phyloP scores from a whole-genome alignment of 306 rosid species.

The Cicer arietinum region DNA sequence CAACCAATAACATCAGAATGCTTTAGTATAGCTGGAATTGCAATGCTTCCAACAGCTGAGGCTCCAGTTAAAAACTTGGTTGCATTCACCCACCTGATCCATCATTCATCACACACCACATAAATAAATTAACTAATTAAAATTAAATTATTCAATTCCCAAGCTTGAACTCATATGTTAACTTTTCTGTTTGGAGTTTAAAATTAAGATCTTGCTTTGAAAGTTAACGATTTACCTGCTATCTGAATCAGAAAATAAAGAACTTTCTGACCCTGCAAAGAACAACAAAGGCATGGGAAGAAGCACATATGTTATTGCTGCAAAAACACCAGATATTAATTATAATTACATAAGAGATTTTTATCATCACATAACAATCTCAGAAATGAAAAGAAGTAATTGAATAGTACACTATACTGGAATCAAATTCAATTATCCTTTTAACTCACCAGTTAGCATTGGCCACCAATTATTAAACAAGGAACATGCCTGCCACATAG shows the following conservation, averaged over 20 bases:
- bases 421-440: constrained; percentile 20
- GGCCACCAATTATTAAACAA: constrained; percentile 98
- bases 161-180: no score
- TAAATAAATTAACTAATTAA: no score
- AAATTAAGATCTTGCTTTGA: neutral
- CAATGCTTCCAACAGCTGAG: constrained; percentile 80
- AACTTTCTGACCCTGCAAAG: constrained; percentile 69
- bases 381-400: neutral
- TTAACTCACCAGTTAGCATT: constrained; percentile 76
- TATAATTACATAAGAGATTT: neutral
- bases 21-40: constrained; percentile 77
- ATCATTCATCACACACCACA: constrained; percentile 13
- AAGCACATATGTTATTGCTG: constrained; percentile 77
- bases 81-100: constrained; percentile 80
- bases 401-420: neutral
- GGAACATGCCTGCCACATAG: constrained; percentile 81
- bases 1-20: constrained; percentile 85
- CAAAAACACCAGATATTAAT: constrained; percentile 41
- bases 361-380: neutral
- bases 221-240: constrained; percentile 48
- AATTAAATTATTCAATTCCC: no score
- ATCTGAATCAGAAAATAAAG: constrained; percentile 65
- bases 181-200: no score
- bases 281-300: constrained; percentile 90
- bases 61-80: constrained; percentile 87